Evolutionary conservation across 2,329 filamentous ascomycete genomes (phyloP), one percentile per base, ranked within the genome.

Genomic region (Neonectria hederae): DNA sequence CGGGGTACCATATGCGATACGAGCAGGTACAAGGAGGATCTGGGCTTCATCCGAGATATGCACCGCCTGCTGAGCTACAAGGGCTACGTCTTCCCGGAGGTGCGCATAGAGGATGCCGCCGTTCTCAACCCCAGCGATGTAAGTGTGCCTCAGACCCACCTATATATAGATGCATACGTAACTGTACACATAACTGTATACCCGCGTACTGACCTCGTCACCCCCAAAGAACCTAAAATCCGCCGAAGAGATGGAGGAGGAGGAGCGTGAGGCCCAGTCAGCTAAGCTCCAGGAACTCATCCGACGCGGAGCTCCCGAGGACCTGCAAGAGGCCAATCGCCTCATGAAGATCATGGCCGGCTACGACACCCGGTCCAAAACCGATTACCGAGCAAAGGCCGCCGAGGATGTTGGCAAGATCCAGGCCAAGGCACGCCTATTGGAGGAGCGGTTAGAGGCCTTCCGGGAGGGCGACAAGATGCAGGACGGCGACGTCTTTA

Each of bases 321-420:
- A 99, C 78, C 82, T 99, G 63, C 95, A 97, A 78, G 96, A 99
- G 83, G 96, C 96, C 58, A 99, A 98, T 77, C 90, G 93, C 72
- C 85, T 99, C 57, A 99, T 99, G 96, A 99, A 99, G 81, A 87
- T 99, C 70, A 98, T 99, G 96, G 96, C 96, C 57, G 96, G 96
- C 67, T 99, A 92, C 79, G 96, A 99, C 78, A 97, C 93, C 63
- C 86, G 94, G 72, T 92, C 93, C 77, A 98, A 98, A 82, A 97
- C 96, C 1, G 95, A 99, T 81, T 99, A 97, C 80, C 90, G 96
- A 69, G 96, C 96, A 68, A 99, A 99, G 81, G 96, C 96, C 1
- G 96, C 96, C 10, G 94, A 97, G 77, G 96, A 99, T 68, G 93
- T 99, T 8, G 87, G 89, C 70, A 97, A 93, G 81, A 94, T 99